Evolutionary conservation across 345 rosid genomes (phyloP).

Genomic region (Eutrema heterophyllum): DNA sequence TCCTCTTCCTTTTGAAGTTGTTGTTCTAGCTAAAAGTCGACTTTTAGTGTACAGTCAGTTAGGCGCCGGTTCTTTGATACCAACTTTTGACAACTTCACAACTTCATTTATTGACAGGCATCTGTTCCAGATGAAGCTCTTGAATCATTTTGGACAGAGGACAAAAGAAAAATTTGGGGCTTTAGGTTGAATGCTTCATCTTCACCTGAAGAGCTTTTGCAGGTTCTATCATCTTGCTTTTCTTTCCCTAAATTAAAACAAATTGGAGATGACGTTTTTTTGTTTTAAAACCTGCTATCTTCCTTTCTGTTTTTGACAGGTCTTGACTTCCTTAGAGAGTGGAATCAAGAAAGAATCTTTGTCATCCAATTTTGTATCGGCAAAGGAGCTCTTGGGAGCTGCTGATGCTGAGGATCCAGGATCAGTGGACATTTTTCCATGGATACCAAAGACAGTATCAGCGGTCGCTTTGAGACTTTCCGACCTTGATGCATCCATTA

Average conservation of each 20-base stretch:
- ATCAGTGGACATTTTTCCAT: constrained; percentile 70
- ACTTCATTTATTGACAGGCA: constrained; percentile 42
- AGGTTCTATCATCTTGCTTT: constrained; percentile 43
- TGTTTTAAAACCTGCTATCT: neutral
- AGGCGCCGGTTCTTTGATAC: neutral
- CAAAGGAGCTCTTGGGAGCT: constrained; percentile 62
- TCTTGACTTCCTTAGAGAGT: constrained; percentile 66
- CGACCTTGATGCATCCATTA: constrained; percentile 67
- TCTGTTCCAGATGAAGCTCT: constrained; percentile 75
- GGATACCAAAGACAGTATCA: constrained; percentile 87
- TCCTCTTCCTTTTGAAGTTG: no score
- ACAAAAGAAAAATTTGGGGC: constrained; percentile 50
- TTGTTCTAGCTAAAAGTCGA: no score
- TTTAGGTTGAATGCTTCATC: constrained; percentile 52
- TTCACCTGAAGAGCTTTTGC: constrained; percentile 62
- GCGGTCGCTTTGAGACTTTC: constrained; percentile 86
- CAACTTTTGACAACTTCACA: constrained; percentile 10
- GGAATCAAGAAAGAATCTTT: constrained; percentile 61
- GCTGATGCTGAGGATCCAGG: constrained; percentile 29
- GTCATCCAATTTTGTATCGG: constrained; percentile 55
- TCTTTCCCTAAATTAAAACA: neutral
- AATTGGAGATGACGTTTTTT: neutral
- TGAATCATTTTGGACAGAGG: constrained; percentile 69
- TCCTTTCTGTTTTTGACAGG: constrained; percentile 37
- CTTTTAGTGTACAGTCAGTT: neutral